Evolutionary conservation across 192 early-diverging fungal genomes (phyloP), one percentile per base, ranked within the genome.

Genomic region (Gamsiella multidivaricata): DNA sequence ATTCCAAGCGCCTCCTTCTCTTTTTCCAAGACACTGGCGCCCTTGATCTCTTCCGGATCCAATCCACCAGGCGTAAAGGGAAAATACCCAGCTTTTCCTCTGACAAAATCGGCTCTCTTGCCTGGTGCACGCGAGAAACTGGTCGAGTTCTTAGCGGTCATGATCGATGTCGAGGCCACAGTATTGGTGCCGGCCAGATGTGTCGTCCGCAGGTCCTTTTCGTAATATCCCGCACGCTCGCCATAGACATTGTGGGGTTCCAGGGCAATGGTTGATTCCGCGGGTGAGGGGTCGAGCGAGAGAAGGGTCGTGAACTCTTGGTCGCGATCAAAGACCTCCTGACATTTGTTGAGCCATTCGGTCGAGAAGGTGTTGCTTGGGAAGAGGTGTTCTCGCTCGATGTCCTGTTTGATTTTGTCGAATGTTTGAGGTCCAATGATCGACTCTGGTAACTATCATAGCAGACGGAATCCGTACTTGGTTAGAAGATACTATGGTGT

Each of bases 31-130:
- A 73, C 20, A 41, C 46, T 43, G 0, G 32, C 61, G 20, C 66
- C 65, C 20, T 56, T 57, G 58, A 84, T 73, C 33, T 80, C 83
- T 62, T 86, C 83, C 3, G 60, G 29, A 26, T 85, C 90, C 61
- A 91, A 72, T 20, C 92, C 91, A 65, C 86, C 94, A 5, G 93
- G 93, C 5, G 89, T 85, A 72, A 96, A 96, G 1, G 93, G 94
- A 50, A 91, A 82, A 50, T 89, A 86, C 6, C 87, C 82, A 3
- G 88, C 87, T 22, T 80, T 81, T 12, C 94, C 93, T 15, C 89
- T 83, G 1, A 94, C 93, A 65, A 93, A 94, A 64, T 91, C 84
- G n/a, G 83, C 61, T 22, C 80, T 47, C 4, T 69, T 76, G 1
- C 84, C 82, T 54, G 89, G 84, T 15, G 85, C 84, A 20, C 94